Percentiles rank a stretch among this genome's conserved stretches.
Evolutionary conservation across 78 protist genomes (phyloP).

Genomic region (Tieghemostelium lacteum): DNA sequence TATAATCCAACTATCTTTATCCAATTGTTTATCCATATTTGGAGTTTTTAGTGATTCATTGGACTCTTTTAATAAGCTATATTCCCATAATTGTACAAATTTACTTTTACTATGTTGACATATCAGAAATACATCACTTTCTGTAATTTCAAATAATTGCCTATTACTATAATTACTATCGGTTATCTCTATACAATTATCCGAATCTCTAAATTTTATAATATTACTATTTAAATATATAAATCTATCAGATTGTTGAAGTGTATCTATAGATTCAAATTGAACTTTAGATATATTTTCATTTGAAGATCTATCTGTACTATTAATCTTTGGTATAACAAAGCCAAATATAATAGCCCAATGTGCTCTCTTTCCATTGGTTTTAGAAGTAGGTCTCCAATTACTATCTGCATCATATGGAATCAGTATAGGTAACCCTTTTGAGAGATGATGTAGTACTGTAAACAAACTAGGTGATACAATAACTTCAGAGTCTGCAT

Average conservation of each 20-base stretch:
- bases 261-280: too few species aligned
- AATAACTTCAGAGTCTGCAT: not conserved
- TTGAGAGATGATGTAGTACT: slow-evolving; percentile 30
- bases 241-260: slow-evolving; percentile 1
- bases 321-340: slow-evolving; percentile 16
- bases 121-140: slow-evolving; percentile 15
- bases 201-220: too few species aligned
- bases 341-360: slow-evolving; percentile 66
- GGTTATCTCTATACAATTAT: not conserved
- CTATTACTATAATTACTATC: slow-evolving; percentile 13
- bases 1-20: slow-evolving; percentile 36
- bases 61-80: slow-evolving; percentile 8
- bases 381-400: slow-evolving; percentile 46
- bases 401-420: slow-evolving; percentile 67
- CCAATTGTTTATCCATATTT: not conserved
- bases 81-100: slow-evolving; percentile 37
- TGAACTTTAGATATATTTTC: not conserved
- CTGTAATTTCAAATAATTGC: not conserved
- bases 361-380: slow-evolving; percentile 35
- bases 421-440: slow-evolving; percentile 9
- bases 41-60: not conserved
- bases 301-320: not conserved
- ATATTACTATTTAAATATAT: slow-evolving; percentile 1
- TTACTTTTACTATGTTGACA: slow-evolving; percentile 66
- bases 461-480: not conserved